Evolutionary conservation across 257 asterid genomes (phyloP).

Genomic region (Ehretia macrophylla): DNA sequence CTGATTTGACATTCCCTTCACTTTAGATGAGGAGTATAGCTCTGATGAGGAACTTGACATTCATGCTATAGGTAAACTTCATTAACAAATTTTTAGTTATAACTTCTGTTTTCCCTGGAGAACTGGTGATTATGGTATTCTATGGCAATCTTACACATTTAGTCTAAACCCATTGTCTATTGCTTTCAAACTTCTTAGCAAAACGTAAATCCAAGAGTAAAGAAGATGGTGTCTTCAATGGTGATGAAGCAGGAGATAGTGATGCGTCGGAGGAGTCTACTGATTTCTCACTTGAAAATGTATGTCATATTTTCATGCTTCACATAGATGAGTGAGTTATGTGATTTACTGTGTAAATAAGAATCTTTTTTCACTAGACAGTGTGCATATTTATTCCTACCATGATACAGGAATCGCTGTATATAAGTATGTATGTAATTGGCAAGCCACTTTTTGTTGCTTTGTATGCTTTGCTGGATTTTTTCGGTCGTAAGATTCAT

Average conservation of each 20-base stretch:
- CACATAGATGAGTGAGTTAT: not conserved
- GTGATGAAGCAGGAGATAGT: conserved; percentile 10
- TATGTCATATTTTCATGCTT: conserved; percentile 9
- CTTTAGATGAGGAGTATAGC: conserved; percentile 1
- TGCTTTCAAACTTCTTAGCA: conserved; percentile 11
- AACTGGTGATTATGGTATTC: too few relatives aligned
- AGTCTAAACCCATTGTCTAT: not conserved
- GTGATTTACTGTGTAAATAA: not conserved
- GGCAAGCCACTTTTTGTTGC: too few relatives aligned
- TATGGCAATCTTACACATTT: conserved; percentile 2
- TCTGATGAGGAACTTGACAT: not conserved
- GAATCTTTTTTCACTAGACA: not conserved
- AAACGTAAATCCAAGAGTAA: conserved; percentile 7
- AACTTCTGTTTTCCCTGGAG: too few relatives aligned
- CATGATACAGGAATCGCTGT: too few relatives aligned
- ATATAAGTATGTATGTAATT: too few relatives aligned
- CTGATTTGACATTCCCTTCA: not conserved
- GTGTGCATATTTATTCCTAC: too few relatives aligned
- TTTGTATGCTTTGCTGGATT: too few relatives aligned
- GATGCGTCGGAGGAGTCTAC: conserved; percentile 14
- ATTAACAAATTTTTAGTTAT: too few relatives aligned
- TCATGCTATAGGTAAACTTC: not conserved
- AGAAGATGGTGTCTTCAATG: not conserved
- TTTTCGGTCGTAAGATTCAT: too few relatives aligned
- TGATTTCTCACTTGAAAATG: conserved; percentile 16